Evolutionary conservation across 2,329 filamentous ascomycete species (phyloP).

Genomic region (Fusarium paranaense): DNA sequence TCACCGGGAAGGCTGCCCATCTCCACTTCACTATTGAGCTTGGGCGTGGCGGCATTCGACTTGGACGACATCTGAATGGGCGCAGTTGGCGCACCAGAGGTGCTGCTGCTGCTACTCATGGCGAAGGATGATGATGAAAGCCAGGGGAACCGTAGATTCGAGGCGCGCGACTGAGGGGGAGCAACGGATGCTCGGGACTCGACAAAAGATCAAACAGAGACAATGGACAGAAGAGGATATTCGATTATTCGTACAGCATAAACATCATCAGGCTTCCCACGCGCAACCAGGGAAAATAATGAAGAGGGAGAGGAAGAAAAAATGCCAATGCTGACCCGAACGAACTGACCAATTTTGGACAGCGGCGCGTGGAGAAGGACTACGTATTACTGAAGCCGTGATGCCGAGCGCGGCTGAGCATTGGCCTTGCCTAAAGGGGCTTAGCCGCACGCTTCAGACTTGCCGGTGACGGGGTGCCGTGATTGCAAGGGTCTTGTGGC

Average conservation of each 20-base stretch:
- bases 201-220: not conserved
- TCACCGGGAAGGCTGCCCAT: constrained; percentile 62
- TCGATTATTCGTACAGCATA: constrained; percentile 33
- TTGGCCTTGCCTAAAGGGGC: constrained; percentile 32
- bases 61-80: constrained; percentile 69
- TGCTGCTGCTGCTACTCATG: constrained; percentile 58
- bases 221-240: constrained; percentile 11
- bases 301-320: not conserved
- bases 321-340: constrained; percentile 31
- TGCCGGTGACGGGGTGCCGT: constrained; percentile 13
- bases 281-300: constrained; percentile 18
- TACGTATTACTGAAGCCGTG: constrained; percentile 45
- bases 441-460: constrained; percentile 25
- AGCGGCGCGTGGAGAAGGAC: constrained; percentile 42
- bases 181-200: not conserved
- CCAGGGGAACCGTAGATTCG: constrained; percentile 14
- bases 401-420: constrained; percentile 46
- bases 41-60: constrained; percentile 63
- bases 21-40: constrained; percentile 68
- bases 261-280: constrained; percentile 31
- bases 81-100: constrained; percentile 53
- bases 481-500: constrained; percentile 44
- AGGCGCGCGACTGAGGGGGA: not conserved
- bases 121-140: constrained; percentile 15
- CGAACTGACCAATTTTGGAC: constrained; percentile 41